Evolutionary conservation across 2,329 filamentous ascomycete species (phyloP), one percentile per base, ranked within the genome.

Genomic region (Claviceps maximensis): DNA sequence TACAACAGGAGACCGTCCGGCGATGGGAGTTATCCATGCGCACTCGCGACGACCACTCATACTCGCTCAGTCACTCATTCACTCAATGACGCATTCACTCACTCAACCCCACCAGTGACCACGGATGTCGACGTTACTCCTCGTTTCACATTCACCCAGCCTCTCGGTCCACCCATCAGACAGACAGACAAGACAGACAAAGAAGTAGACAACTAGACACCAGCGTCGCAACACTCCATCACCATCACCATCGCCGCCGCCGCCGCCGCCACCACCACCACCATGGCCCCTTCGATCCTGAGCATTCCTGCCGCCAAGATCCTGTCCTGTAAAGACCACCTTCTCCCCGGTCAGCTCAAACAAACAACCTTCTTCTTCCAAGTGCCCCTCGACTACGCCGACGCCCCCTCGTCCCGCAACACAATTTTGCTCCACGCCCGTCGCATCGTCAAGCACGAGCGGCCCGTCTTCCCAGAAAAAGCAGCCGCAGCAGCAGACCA

Each of bases 301-400:
- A 52, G 60, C 45, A 66, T 72, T 27, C 62, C 63, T 5, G 60
- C 67, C 15, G 72, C 72, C 47, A 66, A 64, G 57, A 62, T 73
- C 50, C 47, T 72, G 47, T 69, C 67, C 60, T 71, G 67, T 59
- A 71, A 68, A 50, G 68, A 69, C 4, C 74, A 77, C 58, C 55
- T 67, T 44, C 52, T 70, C n/a, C 70, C 70, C 29, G 88, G 88
- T 49, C 84, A 83, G 63, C 74, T 94, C 47, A 75, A 79, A 55
- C 78, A 94, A 56, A 86, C 86, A 2, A 89, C 95, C 66, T 77
- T 91, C 62, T 86, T 89, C 73, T 95, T 95, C 68, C 78, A 88
- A 59, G 89, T 95, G 12, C 89, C 90, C 3, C 76, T 87, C 56
- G 86, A 95, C 71, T 86, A 95, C 67, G 69, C 81, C 82, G 1